A percentile compares a stretch with the other conserved stretches of the same genome.
These are phyloP conservation scores for Hygrophila difformis DNA, from an alignment of 257 asterid species.

Conservation along the genomic window DNA sequence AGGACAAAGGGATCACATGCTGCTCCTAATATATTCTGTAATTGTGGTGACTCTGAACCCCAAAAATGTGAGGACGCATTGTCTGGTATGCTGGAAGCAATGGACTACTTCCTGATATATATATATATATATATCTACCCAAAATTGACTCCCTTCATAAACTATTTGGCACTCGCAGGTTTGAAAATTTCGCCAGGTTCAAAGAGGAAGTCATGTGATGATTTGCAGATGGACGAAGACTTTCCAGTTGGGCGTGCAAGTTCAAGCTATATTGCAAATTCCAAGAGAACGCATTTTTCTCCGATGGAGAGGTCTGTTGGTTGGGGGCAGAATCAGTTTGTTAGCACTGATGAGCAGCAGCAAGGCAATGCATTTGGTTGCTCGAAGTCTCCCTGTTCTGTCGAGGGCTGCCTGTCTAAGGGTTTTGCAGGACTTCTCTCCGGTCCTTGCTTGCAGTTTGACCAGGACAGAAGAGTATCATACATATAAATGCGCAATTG, in stretches of 20 bases:
- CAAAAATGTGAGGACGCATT: slow-evolving; percentile 31
- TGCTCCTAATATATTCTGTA: slow-evolving; percentile 31
- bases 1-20: slow-evolving; percentile 44
- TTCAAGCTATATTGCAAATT: slow-evolving; percentile 13
- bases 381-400: slow-evolving; percentile 43
- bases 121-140: too few relatives aligned
- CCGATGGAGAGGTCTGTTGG: slow-evolving; percentile 16
- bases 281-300: slow-evolving; percentile 35
- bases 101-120: too few relatives aligned
- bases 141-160: not conserved
- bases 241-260: slow-evolving; percentile 17
- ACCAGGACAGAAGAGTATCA: slow-evolving; percentile 36
- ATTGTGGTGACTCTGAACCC: slow-evolving; percentile 47
- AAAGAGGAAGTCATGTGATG: slow-evolving; percentile 55
- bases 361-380: slow-evolving; percentile 29
- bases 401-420: slow-evolving; percentile 77
- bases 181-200: slow-evolving; percentile 50
- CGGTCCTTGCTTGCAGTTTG: slow-evolving; percentile 41
- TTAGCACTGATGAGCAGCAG: slow-evolving; percentile 24
- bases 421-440: slow-evolving; percentile 75
- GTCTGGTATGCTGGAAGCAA: slow-evolving; percentile 23
- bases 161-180: slow-evolving; percentile 30
- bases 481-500: slow-evolving; percentile 21
- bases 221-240: slow-evolving; percentile 25
- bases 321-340: slow-evolving; percentile 25